Base-by-base conservation (phyloP, 495 filamentous ascomycete species). In the Cudoniella acicularis region DNA sequence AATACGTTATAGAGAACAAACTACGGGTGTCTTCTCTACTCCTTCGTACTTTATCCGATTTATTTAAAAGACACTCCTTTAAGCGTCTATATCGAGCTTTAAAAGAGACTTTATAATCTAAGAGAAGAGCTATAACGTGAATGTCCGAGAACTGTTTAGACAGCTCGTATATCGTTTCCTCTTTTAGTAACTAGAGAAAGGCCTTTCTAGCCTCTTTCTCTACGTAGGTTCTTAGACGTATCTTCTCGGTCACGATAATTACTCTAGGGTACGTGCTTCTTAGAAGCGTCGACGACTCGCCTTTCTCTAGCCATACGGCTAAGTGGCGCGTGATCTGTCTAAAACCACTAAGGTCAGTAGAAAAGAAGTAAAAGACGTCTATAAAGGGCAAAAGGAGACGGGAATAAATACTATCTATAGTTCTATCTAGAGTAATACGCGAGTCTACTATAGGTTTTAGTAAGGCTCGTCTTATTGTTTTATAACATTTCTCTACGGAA, bases 1-100 rank as follows among this genome's bases (percentile, higher is more conserved):
- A 65, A 60, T 69, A 53, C 17, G 18, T 23, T 27, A 52, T 27
- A 26, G 54, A 62, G 49, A 69, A 69, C 8, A 62, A 54, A 18
- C 26, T 62, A 43, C 59, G 27, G 22, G 22, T 20, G 18, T 63
- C 26, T 17, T 10, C 21, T 60, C 51, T 64, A 43, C 20, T 49
- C 21, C n/a, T 23, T 45, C 64, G 52, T 18, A 69, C 58, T 52
- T 56, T 43, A 54, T 62, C 55, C 10, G 55, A 57, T 10, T 23
- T n/a, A 23, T 50, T 50, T 45, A 57, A 26, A 22, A 57, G 26
- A 2, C 2, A n/a, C 50, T 57, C 55, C 24, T 49, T 49, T 3
- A 57, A 45, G n/a, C 22, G 10, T 40, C 55, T 26, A 21, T 57
- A 24, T 3, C 55, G 55, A 17, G 55, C 55, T 18, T 25, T 18